Evolutionary conservation across 495 filamentous ascomycete genomes (phyloP).

Genomic region (Parathielavia hyrcaniae): DNA sequence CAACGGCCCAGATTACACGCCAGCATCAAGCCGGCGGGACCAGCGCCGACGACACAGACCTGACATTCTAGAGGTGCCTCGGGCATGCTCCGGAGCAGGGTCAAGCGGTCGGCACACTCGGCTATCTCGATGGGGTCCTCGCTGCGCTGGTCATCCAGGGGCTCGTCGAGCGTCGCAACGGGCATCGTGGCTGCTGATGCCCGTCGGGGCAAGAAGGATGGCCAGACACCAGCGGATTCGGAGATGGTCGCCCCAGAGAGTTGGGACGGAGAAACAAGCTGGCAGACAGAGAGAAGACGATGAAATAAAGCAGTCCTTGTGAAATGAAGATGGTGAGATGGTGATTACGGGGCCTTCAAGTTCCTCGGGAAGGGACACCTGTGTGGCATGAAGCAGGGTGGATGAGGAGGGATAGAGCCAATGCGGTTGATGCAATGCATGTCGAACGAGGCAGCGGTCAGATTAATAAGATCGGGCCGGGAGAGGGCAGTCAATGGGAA

Average conservation of each 20-base stretch:
- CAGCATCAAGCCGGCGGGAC: conserved; percentile 65
- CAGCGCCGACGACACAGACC: conserved; percentile 64
- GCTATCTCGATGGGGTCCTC: conserved; percentile 23
- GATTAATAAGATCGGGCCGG: background rate
- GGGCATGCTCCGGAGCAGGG: conserved; percentile 35
- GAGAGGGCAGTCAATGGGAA: background rate
- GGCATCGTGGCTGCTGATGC: conserved; percentile 25
- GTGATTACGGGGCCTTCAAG: background rate
- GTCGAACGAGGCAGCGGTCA: background rate
- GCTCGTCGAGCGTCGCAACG: conserved; percentile 27
- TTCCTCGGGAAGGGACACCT: background rate
- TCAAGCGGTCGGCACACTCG: conserved; percentile 33
- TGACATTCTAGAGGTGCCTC: conserved; percentile 37
- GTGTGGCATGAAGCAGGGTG: background rate
- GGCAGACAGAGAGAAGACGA: background rate
- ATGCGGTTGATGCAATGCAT: background rate
- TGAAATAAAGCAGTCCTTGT: no score
- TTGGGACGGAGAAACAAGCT: background rate
- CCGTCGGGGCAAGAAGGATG: conserved; percentile 4
- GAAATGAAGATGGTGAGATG: no score
- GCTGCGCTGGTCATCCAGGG: conserved; percentile 24
- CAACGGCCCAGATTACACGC: conserved; percentile 62
- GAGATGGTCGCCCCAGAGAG: background rate
- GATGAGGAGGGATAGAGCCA: background rate
- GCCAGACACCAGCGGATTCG: background rate